Evolutionary conservation across 1,284 basidiomycete genomes (phyloP).

Genomic region (Cryptococcus floricola): DNA sequence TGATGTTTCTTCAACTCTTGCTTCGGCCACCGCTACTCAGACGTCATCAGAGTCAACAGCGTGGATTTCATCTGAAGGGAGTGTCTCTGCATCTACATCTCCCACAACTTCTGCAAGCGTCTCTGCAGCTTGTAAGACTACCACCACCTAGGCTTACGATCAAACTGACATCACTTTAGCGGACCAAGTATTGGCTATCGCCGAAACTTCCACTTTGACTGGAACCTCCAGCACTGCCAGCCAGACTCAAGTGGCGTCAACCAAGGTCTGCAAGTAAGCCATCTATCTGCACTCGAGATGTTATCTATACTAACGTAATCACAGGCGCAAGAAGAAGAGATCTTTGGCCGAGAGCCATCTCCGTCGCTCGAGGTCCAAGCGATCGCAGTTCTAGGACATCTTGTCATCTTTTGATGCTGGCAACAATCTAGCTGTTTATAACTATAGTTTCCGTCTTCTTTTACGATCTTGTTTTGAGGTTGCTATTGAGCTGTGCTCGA

Average conservation of each 20-base stretch:
- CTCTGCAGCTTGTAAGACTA: no score
- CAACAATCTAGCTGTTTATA: no score
- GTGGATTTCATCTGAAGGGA: no score
- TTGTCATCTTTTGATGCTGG: no score
- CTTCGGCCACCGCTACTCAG: neutral
- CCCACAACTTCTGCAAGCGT: no score
- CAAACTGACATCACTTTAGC: conserved; percentile 1
- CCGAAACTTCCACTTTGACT: neutral
- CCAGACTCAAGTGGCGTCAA: neutral
- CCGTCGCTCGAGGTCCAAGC: neutral
- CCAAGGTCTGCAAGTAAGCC: conserved; percentile 12
- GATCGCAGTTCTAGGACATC: neutral
- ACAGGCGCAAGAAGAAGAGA: neutral
- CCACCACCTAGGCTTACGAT: no score
- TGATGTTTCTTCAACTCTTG: neutral
- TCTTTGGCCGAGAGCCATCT: neutral
- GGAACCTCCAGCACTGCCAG: neutral
- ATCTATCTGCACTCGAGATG: neutral
- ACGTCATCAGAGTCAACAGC: neutral
- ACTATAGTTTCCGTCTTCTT: no score
- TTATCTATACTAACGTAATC: neutral
- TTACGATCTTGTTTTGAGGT: no score
- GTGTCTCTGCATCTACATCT: no score
- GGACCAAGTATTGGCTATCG: conserved; percentile 1
- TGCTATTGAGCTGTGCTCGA: no score